Evolutionary conservation across 140 eudicot genomes (phyloP).

Genomic region (Stevia rebaudiana): DNA sequence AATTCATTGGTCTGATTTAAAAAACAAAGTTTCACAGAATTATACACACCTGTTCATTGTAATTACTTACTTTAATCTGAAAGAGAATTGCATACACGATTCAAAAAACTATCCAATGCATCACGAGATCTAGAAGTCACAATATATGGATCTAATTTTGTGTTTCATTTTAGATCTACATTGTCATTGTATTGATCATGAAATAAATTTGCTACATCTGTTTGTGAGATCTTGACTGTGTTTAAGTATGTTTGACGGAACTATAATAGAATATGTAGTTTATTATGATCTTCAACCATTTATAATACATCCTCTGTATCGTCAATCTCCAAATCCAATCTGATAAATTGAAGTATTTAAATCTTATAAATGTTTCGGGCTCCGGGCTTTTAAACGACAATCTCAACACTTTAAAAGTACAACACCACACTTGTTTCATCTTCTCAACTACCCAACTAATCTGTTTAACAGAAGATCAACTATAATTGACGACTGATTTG

Average conservation of each 20-base stretch:
- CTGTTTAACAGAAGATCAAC: background rate
- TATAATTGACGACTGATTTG: conserved; percentile 6
- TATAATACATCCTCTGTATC: background rate
- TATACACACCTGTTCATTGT: too few relatives aligned
- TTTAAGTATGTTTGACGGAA: conserved; percentile 8
- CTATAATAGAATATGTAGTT: background rate
- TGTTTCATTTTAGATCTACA: conserved; percentile 19
- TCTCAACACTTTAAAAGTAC: background rate
- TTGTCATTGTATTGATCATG: conserved; percentile 2
- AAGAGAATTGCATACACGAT: too few relatives aligned
- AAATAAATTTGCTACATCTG: background rate
- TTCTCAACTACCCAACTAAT: background rate
- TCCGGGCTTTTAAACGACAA: too few relatives aligned
- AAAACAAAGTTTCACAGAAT: too few relatives aligned
- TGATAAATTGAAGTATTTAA: conserved; percentile 2
- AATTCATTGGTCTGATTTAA: too few relatives aligned
- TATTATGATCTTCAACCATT: background rate
- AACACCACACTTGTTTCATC: background rate
- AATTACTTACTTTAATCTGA: too few relatives aligned
- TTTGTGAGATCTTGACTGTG: conserved; percentile 17
- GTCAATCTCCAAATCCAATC: background rate
- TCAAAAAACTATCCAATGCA: too few relatives aligned
- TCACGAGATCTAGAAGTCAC: too few relatives aligned
- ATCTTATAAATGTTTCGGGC: background rate
- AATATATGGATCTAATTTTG: background rate